phyloP scores from a whole-genome alignment of 78 protist genomes.

The Dictyostelium brefeldianum region DNA sequence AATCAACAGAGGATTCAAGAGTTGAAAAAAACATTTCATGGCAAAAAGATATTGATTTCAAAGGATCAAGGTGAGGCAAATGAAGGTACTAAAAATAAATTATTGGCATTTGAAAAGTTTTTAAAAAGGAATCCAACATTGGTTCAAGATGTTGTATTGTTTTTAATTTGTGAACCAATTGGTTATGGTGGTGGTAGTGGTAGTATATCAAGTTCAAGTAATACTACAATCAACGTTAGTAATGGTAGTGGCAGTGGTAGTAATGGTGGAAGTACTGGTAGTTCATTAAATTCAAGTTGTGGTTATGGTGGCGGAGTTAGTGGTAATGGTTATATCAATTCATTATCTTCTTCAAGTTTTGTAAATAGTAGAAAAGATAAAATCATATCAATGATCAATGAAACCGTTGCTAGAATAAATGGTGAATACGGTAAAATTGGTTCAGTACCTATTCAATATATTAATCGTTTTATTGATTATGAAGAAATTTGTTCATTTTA shows the following conservation, averaged over 20 bases:
- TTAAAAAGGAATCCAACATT: slow-evolving; percentile 48
- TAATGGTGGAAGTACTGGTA: slow-evolving; percentile 1
- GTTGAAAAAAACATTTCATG: slow-evolving; percentile 42
- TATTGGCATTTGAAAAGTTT: slow-evolving; percentile 57
- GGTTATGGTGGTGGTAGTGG: background rate
- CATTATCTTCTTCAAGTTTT: background rate
- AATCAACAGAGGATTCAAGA: slow-evolving; percentile 8
- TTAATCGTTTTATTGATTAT: slow-evolving; percentile 26
- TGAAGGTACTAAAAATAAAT: slow-evolving; percentile 62
- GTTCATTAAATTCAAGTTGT: background rate
- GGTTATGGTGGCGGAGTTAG: background rate
- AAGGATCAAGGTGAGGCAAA: slow-evolving; percentile 55
- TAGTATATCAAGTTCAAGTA: background rate
- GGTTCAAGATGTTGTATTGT: slow-evolving; percentile 56
- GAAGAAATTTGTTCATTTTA: slow-evolving; percentile 50
- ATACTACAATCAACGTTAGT: background rate
- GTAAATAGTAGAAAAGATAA: slow-evolving; percentile 22
- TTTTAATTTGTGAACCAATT: slow-evolving; percentile 59
- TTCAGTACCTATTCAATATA: slow-evolving; percentile 48
- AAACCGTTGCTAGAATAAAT: slow-evolving; percentile 80
- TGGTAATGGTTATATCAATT: background rate
- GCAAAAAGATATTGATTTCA: slow-evolving; percentile 34
- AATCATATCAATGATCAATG: slow-evolving; percentile 46
- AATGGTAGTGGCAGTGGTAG: background rate
- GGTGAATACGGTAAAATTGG: slow-evolving; percentile 66